Base-by-base conservation (phyloP, 495 filamentous ascomycete genomes). In the Lentithecium fluviatile region DNA sequence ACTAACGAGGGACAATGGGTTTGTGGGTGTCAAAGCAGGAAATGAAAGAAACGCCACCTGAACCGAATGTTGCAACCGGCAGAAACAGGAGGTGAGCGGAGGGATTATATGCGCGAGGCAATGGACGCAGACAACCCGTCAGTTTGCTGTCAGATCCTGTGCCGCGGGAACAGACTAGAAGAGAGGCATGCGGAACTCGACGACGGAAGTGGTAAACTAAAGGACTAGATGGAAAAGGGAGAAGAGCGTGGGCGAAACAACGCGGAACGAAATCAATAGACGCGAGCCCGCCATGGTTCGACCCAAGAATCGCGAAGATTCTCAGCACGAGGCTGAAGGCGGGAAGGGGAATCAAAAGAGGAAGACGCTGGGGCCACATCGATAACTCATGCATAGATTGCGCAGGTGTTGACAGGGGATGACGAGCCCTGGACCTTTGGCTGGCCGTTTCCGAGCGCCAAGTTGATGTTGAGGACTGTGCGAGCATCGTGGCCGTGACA, bases 311-410 rank as follows among this genome's bases (percentile, higher is more conserved):
- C 6, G 11, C n/a, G 36, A 40, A 5, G 36, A 13, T 6, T 19
- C 46, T 51, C 19, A 50, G 10, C 0, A 40, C 34, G 52, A 56
- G 52, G 59, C 59, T 62, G 51, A 56, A 42, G 37, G 21, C 29
- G 53, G 57, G 8, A 47, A n/a, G 23, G 61, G 36, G 23, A 23
- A 45, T 29, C 60, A 24, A 13, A 45, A 17, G 52, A 36, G 61
- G 53, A 46, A 57, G 36, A 32, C 29, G 42, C 46, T 26, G 47
- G 48, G 48, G 12, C n/a, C 43, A 24, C n/a, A n/a, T 58, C 61
- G 54, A 64, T 64, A 64, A 58, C 48, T 64, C 43, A 47, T 64
- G 61, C 61, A 64, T 64, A 58, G 15, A 58, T 58, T 58, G 54
- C 38, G 52, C 61, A 53, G 53, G 32, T 7, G 43, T 38, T 45